Conservation (phyloP, 108 stramenopile species). For the Cyclotella atomus region DNA sequence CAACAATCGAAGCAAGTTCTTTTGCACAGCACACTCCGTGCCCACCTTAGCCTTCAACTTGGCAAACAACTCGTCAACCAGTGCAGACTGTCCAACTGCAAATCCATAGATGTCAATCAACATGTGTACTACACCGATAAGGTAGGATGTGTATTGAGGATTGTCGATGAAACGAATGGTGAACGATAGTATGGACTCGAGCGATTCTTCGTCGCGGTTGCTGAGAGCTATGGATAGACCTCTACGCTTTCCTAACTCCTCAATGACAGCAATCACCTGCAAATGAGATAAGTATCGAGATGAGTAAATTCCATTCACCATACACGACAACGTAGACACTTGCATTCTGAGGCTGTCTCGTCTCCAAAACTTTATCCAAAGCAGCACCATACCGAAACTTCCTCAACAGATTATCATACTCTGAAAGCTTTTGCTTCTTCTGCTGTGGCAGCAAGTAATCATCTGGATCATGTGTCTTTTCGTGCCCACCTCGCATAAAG, state of each 20-base stretch:
- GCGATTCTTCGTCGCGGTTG: slow-evolving; percentile 85
- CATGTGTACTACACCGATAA: slow-evolving; percentile 71
- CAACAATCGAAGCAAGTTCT: slow-evolving; percentile 59
- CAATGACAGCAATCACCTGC: slow-evolving; percentile 79
- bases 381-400: slow-evolving; percentile 93
- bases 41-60: slow-evolving; percentile 77
- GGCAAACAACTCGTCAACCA: slow-evolving; percentile 84
- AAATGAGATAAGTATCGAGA: background rate
- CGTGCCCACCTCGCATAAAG: slow-evolving; percentile 81
- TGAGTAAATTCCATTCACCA: background rate
- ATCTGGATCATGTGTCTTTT: slow-evolving; percentile 56
- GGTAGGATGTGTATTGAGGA: slow-evolving; percentile 73
- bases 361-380: slow-evolving; percentile 78
- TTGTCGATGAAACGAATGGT: slow-evolving; percentile 78
- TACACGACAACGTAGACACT: too few relatives aligned
- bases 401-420: slow-evolving; percentile 76
- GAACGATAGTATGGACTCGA: slow-evolving; percentile 86
- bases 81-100: slow-evolving; percentile 72
- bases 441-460: slow-evolving; percentile 68
- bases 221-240: slow-evolving; percentile 78
- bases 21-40: slow-evolving; percentile 69
- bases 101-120: slow-evolving; percentile 2
- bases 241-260: slow-evolving; percentile 85
- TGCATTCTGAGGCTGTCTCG: slow-evolving; percentile 66
- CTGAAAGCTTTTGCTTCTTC: slow-evolving; percentile 69